These are phyloP conservation scores for Mortierella sp. DNA, from an alignment of 371 early-diverging fungal species.

Conservation along the genomic window DNA sequence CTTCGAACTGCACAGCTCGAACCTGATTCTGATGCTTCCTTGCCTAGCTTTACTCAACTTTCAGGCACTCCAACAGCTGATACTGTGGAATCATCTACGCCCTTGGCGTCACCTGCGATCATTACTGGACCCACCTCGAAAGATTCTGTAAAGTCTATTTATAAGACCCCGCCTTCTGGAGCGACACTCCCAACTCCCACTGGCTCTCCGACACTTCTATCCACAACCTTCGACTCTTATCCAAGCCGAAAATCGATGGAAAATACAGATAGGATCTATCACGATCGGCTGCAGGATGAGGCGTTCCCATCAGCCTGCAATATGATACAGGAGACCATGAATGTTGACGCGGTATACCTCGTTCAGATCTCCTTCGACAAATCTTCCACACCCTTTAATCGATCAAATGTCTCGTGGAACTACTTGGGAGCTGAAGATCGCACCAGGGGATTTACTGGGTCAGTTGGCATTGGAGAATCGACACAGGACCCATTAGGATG, in stretches of 20 bases:
- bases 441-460: constrained; percentile 18
- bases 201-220: constrained; percentile 24
- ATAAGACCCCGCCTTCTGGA: background rate
- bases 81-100: background rate
- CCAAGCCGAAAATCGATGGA: background rate
- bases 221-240: background rate
- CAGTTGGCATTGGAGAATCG: constrained; percentile 12
- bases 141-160: background rate
- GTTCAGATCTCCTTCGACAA: constrained; percentile 29
- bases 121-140: background rate
- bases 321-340: constrained; percentile 46
- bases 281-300: constrained; percentile 31
- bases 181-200: constrained; percentile 28
- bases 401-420: constrained; percentile 29
- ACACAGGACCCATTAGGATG: background rate
- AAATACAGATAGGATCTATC: background rate
- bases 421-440: constrained; percentile 27
- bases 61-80: background rate
- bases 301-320: constrained; percentile 49
- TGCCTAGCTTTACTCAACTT: background rate
- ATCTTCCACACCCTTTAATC: constrained; percentile 25
- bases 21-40: no score
- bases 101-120: background rate
- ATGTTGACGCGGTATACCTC: constrained; percentile 54
- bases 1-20: background rate